Evolutionary conservation across 305 asterid species (phyloP).

Genomic region (Vinca major): DNA sequence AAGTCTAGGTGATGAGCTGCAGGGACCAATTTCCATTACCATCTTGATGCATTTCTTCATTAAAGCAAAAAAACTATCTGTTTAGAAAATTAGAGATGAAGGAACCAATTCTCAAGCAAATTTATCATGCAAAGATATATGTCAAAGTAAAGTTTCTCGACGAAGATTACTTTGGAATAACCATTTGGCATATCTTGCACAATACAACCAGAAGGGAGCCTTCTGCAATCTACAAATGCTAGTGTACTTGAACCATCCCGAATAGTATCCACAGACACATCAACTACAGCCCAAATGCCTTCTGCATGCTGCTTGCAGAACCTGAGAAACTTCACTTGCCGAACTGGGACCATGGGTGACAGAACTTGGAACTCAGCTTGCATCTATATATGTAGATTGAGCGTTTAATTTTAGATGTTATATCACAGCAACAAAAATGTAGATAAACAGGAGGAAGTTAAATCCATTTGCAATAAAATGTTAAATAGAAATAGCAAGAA

Average conservation of each 20-base stretch:
- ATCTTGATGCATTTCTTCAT: not conserved
- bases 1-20: conserved; percentile 8
- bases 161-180: conserved; percentile 21
- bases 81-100: not conserved
- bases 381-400: conserved; percentile 19
- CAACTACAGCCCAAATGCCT: conserved; percentile 29
- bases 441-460: not conserved
- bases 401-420: conserved; percentile 3
- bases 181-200: conserved; percentile 29
- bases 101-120: not conserved
- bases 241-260: conserved; percentile 11
- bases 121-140: not conserved
- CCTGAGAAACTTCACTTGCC: conserved; percentile 24
- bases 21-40: not conserved
- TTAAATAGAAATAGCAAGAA: not conserved
- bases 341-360: conserved; percentile 24
- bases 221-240: conserved; percentile 16
- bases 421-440: not conserved
- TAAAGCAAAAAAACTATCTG: not conserved
- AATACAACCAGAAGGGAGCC: conserved; percentile 32
- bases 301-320: conserved; percentile 28
- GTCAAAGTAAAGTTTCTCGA: not conserved
- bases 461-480: not conserved
- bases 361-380: conserved; percentile 26
- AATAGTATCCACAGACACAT: conserved; percentile 19